A percentile compares a stretch with the other conserved stretches of the same genome.
These are phyloP conservation scores for Climacium dendroides DNA, from an alignment of 225 moss, liverwort and hornwort species.

Conservation along the genomic window DNA sequence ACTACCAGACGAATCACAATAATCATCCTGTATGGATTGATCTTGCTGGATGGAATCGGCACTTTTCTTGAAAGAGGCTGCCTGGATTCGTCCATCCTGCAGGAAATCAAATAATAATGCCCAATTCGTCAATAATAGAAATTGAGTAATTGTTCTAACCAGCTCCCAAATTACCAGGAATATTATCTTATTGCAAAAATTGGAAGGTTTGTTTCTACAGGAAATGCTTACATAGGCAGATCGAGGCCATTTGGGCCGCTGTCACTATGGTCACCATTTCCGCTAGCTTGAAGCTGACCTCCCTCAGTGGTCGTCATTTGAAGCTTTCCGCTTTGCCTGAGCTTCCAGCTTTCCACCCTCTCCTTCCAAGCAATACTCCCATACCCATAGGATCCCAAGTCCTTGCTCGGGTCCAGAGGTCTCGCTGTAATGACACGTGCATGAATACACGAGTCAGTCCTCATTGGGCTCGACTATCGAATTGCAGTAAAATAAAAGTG, in stretches of 20 bases:
- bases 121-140: background rate
- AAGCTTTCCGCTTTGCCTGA: conserved; percentile 53
- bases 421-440: background rate
- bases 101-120: background rate
- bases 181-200: too few species aligned
- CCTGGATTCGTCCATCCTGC: conserved; percentile 69
- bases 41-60: conserved; percentile 60
- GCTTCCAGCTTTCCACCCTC: conserved; percentile 80
- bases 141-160: background rate
- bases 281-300: conserved; percentile 26
- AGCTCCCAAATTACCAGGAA: background rate
- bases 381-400: conserved; percentile 40
- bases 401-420: conserved; percentile 48
- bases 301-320: conserved; percentile 63
- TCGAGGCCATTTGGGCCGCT: conserved; percentile 30
- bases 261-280: conserved; percentile 34
- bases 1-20: conserved; percentile 66
- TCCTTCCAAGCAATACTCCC: conserved; percentile 88
- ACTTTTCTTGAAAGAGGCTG: conserved; percentile 81
- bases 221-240: conserved; percentile 39
- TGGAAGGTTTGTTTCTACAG: background rate
- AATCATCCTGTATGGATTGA: conserved; percentile 84
- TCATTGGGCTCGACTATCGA: background rate
- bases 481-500: background rate
- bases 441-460: background rate